Percentiles rank a stretch among this genome's conserved stretches.
These are phyloP conservation scores for Rostrohypoxylon terebratum DNA, from an alignment of 495 filamentous ascomycete genomes.

Conservation along the genomic window DNA sequence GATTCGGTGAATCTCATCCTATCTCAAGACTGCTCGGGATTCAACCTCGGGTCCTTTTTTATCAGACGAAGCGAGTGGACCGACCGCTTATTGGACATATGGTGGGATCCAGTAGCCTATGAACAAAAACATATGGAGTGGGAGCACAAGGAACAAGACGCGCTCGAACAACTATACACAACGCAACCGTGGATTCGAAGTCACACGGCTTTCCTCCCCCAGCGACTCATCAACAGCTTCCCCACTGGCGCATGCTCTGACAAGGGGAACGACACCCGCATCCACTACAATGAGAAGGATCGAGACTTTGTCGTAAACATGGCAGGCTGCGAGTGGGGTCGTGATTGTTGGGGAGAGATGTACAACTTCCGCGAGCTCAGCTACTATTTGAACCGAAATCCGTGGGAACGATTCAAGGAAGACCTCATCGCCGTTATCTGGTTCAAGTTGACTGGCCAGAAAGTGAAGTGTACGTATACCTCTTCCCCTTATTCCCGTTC, in stretches of 20 bases:
- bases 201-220: conserved; percentile 88
- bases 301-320: conserved; percentile 98
- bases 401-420: conserved; percentile 79
- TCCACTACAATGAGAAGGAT: conserved; percentile 88
- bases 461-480: conserved; percentile 59
- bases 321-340: conserved; percentile 96
- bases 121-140: conserved; percentile 99
- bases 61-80: conserved; percentile 86
- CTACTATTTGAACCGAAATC: conserved; percentile 83
- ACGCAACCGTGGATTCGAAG: conserved; percentile 93
- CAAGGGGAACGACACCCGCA: conserved; percentile 73
- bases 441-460: conserved; percentile 67
- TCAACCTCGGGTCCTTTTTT: conserved; percentile 98
- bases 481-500: background rate
- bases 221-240: conserved; percentile 94
- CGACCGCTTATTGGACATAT: conserved; percentile 91
- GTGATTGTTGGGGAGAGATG: conserved; percentile 98
- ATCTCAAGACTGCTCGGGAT: conserved; percentile 94
- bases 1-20: conserved; percentile 87
- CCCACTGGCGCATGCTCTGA: conserved; percentile 87
- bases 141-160: conserved; percentile 98
- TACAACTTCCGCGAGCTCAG: conserved; percentile 90
- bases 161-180: conserved; percentile 90
- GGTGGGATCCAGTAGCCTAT: conserved; percentile 99
- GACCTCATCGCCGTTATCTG: conserved; percentile 64